Conservation (phyloP, 495 filamentous ascomycete species). For the Parathielavia appendiculata region DNA sequence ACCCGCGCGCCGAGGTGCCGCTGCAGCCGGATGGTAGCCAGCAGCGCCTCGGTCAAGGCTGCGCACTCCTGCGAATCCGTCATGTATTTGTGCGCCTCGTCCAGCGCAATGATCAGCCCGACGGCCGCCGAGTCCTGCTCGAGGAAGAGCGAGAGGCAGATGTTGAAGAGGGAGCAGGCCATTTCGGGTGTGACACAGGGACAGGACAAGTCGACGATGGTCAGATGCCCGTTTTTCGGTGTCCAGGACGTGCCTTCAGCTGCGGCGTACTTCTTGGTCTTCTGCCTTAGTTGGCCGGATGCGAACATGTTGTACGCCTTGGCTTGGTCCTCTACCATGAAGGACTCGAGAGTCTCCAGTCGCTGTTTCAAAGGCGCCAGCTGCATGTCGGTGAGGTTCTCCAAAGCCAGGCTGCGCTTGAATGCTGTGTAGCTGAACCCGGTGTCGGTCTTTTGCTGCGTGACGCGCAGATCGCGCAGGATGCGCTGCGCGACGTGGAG, state of each 20-base stretch:
- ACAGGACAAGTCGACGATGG: slow-evolving; percentile 70
- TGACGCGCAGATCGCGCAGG: slow-evolving; percentile 54
- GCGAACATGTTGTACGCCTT: slow-evolving; percentile 17
- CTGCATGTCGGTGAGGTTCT: slow-evolving; percentile 42
- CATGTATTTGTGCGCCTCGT: slow-evolving; percentile 44
- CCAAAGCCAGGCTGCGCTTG: slow-evolving; percentile 30
- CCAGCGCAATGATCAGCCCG: slow-evolving; percentile 37
- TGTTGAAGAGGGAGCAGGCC: slow-evolving; percentile 66
- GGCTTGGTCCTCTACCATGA: slow-evolving; percentile 43
- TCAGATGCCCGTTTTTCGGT: slow-evolving; percentile 50
- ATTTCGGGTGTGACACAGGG: slow-evolving; percentile 62
- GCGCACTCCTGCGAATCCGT: slow-evolving; percentile 35
- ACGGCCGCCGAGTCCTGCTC: slow-evolving; percentile 42
- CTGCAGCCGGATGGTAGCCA: slow-evolving; percentile 62
- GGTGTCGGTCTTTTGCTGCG: slow-evolving; percentile 33
- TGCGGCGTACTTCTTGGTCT: background rate
- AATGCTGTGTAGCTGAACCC: slow-evolving; percentile 54
- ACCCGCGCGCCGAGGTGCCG: slow-evolving; percentile 63
- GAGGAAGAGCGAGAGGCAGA: slow-evolving; percentile 58
- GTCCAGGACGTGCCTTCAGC: slow-evolving; percentile 32
- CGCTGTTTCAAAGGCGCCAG: slow-evolving; percentile 50
- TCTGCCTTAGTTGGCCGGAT: background rate
- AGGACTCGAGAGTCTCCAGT: slow-evolving; percentile 54
- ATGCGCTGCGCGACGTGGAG: slow-evolving; percentile 54
- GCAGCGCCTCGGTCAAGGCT: slow-evolving; percentile 59